Percentiles rank a stretch among this genome's conserved stretches.
These are phyloP conservation scores for Phaffia tasmanica DNA, from an alignment of 768 basidiomycete genomes.

Conservation along the genomic window DNA sequence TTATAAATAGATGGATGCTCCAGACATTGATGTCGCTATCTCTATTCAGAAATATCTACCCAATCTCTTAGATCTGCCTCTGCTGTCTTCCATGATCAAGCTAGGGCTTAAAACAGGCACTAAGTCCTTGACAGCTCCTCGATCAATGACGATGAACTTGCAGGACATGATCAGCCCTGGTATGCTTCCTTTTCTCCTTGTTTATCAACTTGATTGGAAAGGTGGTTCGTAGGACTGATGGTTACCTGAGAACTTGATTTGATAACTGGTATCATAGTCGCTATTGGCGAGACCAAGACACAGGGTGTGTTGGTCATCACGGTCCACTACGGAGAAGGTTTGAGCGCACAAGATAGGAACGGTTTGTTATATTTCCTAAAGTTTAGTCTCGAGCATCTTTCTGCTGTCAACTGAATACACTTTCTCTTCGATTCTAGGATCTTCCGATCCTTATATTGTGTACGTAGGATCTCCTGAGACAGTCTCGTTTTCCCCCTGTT, in stretches of 20 bases:
- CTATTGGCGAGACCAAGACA: slow-evolving; percentile 46
- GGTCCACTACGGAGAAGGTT: slow-evolving; percentile 51
- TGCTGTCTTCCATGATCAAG: slow-evolving; percentile 58
- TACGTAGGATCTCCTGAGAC: slow-evolving; percentile 30
- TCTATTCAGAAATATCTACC: slow-evolving; percentile 32
- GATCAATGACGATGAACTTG: slow-evolving; percentile 50
- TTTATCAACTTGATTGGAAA: no score
- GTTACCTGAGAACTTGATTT: no score
- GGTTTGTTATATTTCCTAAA: slow-evolving; percentile 30
- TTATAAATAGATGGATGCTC: slow-evolving; percentile 48
- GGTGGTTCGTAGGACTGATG: no score
- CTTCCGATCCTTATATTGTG: slow-evolving; percentile 51
- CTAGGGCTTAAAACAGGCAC: slow-evolving; percentile 51
- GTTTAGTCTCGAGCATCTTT: neutral
- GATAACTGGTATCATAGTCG: no score
- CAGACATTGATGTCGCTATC: slow-evolving; percentile 54
- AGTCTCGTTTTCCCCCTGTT: no score
- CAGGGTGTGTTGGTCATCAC: slow-evolving; percentile 57
- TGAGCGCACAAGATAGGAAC: slow-evolving; percentile 46
- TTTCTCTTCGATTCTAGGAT: neutral
- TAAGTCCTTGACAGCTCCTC: slow-evolving; percentile 56
- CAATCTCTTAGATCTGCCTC: slow-evolving; percentile 64
- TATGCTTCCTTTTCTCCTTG: slow-evolving; percentile 27
- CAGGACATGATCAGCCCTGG: slow-evolving; percentile 53
- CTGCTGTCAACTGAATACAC: neutral